Conservation (phyloP, 805 yeast genomes). For the Kodamaea hsintzibuensis region DNA sequence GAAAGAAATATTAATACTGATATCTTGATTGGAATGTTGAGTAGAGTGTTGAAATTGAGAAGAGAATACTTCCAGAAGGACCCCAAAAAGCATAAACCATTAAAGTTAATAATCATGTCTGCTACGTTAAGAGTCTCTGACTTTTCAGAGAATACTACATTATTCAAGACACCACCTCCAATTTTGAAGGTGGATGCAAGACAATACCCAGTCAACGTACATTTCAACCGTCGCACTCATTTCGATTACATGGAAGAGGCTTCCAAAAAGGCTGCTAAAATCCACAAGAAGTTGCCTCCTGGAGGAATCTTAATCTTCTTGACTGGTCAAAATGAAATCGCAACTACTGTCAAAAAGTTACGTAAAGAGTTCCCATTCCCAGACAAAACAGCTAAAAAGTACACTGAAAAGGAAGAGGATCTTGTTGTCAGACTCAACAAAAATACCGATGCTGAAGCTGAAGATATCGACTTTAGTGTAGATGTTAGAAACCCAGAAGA, state of each 20-base stretch:
- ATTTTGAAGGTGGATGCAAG: slow-evolving; percentile 87
- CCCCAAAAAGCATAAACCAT: slow-evolving; percentile 53
- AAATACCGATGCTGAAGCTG: slow-evolving; percentile 76
- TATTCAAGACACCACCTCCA: slow-evolving; percentile 81
- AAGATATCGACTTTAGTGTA: slow-evolving; percentile 78
- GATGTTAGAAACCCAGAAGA: slow-evolving; percentile 36
- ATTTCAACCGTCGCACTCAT: slow-evolving; percentile 80
- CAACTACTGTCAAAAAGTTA: slow-evolving; percentile 67
- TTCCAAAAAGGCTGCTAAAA: slow-evolving; percentile 78
- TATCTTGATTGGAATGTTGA: slow-evolving; percentile 90
- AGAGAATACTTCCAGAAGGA: slow-evolving; percentile 48
- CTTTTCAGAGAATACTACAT: slow-evolving; percentile 74
- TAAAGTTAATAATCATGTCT: slow-evolving; percentile 91
- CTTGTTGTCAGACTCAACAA: slow-evolving; percentile 47
- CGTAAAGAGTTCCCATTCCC: slow-evolving; percentile 66
- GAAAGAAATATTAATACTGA: slow-evolving; percentile 96
- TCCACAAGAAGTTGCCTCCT: slow-evolving; percentile 82
- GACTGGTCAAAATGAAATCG: slow-evolving; percentile 94
- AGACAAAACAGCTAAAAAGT: slow-evolving; percentile 15
- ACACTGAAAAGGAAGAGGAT: slow-evolving; percentile 27
- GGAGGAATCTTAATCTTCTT: slow-evolving; percentile 91
- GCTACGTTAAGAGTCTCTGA: slow-evolving; percentile 95
- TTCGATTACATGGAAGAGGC: slow-evolving; percentile 85
- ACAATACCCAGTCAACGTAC: slow-evolving; percentile 90
- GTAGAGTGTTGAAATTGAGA: slow-evolving; percentile 79